A percentile compares a stretch with the other conserved stretches of the same genome.
Evolutionary conservation across 345 rosid genomes (phyloP).

Genomic region (Bruguiera gymnorhiza): DNA sequence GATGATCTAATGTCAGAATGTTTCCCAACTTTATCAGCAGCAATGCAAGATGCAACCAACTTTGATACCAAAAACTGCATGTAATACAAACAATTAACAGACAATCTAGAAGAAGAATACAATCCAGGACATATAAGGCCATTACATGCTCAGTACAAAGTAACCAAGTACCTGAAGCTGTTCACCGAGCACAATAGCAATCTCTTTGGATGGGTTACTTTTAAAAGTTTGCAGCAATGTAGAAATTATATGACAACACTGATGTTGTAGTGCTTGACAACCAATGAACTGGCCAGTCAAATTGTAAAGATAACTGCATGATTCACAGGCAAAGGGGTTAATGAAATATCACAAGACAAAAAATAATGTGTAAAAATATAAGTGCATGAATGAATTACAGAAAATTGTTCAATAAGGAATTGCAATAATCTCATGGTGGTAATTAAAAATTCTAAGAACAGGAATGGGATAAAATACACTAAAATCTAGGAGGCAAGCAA

Average conservation of each 20-base stretch:
- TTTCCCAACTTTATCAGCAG: slow-evolving; percentile 42
- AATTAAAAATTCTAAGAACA: neutral
- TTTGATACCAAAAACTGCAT: slow-evolving; percentile 87
- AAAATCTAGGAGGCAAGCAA: neutral
- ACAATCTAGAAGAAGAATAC: neutral
- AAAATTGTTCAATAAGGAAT: neutral
- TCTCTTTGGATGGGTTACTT: slow-evolving; percentile 58
- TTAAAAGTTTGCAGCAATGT: slow-evolving; percentile 53
- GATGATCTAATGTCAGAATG: slow-evolving; percentile 48
- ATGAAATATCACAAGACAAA: slow-evolving; percentile 7
- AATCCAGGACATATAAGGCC: neutral
- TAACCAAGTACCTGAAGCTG: slow-evolving; percentile 68
- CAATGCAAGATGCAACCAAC: slow-evolving; percentile 77
- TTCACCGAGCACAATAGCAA: slow-evolving; percentile 69
- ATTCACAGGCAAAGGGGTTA: slow-evolving; percentile 15
- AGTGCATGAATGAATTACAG: neutral
- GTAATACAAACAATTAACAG: slow-evolving; percentile 13
- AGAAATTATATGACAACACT: slow-evolving; percentile 72
- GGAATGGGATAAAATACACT: neutral
- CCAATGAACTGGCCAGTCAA: slow-evolving; percentile 78
- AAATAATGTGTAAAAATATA: neutral
- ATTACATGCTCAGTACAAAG: slow-evolving; percentile 11
- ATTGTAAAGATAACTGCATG: slow-evolving; percentile 78
- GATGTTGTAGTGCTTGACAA: slow-evolving; percentile 68
- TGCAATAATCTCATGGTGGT: neutral